Evolutionary conservation across 2,329 filamentous ascomycete species (phyloP).

Genomic region (Trichoderma aggressivum): DNA sequence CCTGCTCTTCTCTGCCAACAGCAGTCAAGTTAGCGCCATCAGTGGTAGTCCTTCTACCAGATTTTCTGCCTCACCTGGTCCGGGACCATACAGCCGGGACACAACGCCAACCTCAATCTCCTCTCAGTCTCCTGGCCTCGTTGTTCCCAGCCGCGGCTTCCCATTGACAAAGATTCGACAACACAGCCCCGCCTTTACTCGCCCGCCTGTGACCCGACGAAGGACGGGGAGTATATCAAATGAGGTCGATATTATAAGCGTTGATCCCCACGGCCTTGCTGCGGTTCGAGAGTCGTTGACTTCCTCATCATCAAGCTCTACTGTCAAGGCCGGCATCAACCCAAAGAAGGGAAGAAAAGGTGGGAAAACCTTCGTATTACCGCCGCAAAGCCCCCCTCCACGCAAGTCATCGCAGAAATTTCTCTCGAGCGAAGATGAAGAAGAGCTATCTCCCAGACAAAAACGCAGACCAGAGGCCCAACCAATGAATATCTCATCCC

Average conservation of each 20-base stretch:
- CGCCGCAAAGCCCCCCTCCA: slow-evolving; percentile 58
- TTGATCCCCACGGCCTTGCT: slow-evolving; percentile 57
- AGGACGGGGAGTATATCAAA: slow-evolving; percentile 54
- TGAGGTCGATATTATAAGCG: slow-evolving; percentile 43
- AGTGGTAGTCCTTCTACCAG: slow-evolving; percentile 72
- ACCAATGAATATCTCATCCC: slow-evolving; percentile 32
- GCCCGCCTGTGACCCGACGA: slow-evolving; percentile 59
- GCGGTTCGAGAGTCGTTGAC: slow-evolving; percentile 66
- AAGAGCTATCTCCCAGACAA: slow-evolving; percentile 40
- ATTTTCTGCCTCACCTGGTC: slow-evolving; percentile 68
- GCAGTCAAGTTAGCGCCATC: slow-evolving; percentile 54
- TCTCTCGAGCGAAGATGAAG: slow-evolving; percentile 36
- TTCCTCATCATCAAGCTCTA: slow-evolving; percentile 71
- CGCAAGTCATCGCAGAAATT: slow-evolving; percentile 60
- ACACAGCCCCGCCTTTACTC: slow-evolving; percentile 52
- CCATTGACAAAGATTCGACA: slow-evolving; percentile 47
- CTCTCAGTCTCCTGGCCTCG: slow-evolving; percentile 66
- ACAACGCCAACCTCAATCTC: slow-evolving; percentile 77
- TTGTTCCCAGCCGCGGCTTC: slow-evolving; percentile 46
- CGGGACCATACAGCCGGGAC: slow-evolving; percentile 69
- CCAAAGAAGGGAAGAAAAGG: slow-evolving; percentile 42
- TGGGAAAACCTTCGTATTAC: slow-evolving; percentile 42
- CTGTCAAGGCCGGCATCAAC: slow-evolving; percentile 51
- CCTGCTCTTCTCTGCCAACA: slow-evolving; percentile 55
- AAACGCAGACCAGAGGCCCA: slow-evolving; percentile 29